Base-by-base conservation (phyloP, 2,329 filamentous ascomycete genomes). In the Cercospora sesami region DNA sequence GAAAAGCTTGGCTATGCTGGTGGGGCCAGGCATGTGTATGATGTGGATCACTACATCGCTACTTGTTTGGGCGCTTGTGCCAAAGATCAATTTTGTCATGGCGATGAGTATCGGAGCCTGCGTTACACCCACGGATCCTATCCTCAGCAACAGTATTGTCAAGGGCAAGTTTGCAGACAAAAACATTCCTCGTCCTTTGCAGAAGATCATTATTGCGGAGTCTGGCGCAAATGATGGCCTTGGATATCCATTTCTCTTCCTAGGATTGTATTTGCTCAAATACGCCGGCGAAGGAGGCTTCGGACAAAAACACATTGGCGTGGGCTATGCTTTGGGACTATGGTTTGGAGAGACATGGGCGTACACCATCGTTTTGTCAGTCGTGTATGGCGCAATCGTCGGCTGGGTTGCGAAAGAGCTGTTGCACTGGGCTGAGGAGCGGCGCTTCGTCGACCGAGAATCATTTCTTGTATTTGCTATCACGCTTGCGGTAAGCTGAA, bases 131-230 rank as follows among this genome's bases (percentile, higher is more conserved):
- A 97, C 94, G 0, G 94, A 97, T 74, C 94, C 94, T 0, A 89
- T 97, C 1, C 80, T 97, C 42, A 94, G 91, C 16, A 94, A 95
- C 71, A 91, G 91, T 2, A 96, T 97, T 66, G 92, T 97, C 57
- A 97, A 97, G 81, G 93, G 93, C 33, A 94, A 92, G 74, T 97
- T 96, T 76, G 94, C 94, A 0, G 93, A 97, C 75, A 90, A 93
- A 74, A 95, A 97, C 77, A 90, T 97, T 18, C 93, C 94, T 0
- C 89, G 89, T 66, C 86, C 90, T 30, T 82, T 97, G 60, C 93
- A 96, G 81, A 89, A 90, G 71, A 92, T 83, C 68, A 83, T 82
- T 68, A 81, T 81, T 68, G 83, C 80, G 42, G 93, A 97, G 80
- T 93, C 91, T 0, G 94, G 93, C 1, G 91, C 92, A 1, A 97